Conservation (phyloP, 2,329 filamentous ascomycete species). For the Fragosphaeria purpurea region DNA sequence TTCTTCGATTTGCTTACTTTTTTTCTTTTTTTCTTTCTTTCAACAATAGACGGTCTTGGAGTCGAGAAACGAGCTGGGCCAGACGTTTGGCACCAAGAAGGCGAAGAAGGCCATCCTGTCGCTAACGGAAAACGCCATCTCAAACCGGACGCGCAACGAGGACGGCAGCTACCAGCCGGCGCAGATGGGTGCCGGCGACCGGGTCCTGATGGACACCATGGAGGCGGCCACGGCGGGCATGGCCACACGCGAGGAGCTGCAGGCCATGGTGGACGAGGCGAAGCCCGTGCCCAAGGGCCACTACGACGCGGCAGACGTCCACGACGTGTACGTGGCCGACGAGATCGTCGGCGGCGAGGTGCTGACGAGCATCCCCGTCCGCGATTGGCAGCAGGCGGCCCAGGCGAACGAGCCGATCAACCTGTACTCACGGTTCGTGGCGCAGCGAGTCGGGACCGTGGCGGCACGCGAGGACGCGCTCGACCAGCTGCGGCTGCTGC, state of each 20-base stretch:
- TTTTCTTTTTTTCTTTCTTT: too few relatives aligned
- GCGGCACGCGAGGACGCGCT: conserved; percentile 44
- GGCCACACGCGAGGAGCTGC: conserved; percentile 33
- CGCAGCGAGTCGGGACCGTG: conserved; percentile 46
- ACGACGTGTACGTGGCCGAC: conserved; percentile 63
- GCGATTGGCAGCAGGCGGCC: conserved; percentile 64
- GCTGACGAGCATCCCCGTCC: conserved; percentile 56
- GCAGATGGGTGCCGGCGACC: conserved; percentile 32
- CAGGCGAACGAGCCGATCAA: conserved; percentile 47
- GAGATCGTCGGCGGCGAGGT: conserved; percentile 58
- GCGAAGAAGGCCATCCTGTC: conserved; percentile 67
- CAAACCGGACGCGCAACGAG: conserved; percentile 25
- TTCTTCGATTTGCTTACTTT: too few relatives aligned
- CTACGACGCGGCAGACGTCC: conserved; percentile 52
- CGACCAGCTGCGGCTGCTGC: conserved; percentile 45
- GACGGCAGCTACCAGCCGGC: conserved; percentile 31
- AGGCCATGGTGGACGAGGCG: conserved; percentile 49
- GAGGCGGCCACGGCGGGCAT: conserved; percentile 43
- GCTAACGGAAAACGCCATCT: conserved; percentile 61
- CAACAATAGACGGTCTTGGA: conserved; percentile 43
- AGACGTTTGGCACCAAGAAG: conserved; percentile 78
- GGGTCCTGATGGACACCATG: conserved; percentile 54
- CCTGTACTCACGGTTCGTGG: conserved; percentile 54
- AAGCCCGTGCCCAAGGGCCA: conserved; percentile 68
- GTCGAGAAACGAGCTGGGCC: conserved; percentile 58